These are phyloP conservation scores for Cystobasidium sp. DNA, from an alignment of 1,284 basidiomycete genomes.

Conservation along the genomic window DNA sequence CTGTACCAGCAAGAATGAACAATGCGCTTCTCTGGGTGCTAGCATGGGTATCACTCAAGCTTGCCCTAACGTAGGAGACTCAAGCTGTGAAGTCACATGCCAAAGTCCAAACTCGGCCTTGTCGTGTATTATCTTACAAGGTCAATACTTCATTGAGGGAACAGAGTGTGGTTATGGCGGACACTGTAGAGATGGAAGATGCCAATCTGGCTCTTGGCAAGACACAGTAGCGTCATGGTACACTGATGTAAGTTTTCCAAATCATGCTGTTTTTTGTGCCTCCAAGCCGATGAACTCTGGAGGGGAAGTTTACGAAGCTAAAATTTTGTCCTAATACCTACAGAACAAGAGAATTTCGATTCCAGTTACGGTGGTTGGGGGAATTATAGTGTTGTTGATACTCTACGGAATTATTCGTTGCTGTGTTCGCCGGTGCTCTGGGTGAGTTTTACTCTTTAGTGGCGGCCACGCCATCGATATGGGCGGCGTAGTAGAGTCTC, in stretches of 20 bases:
- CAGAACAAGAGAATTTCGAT: constrained; percentile 66
- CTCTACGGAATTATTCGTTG: constrained; percentile 55
- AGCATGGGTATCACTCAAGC: constrained; percentile 70
- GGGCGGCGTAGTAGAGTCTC: too few species aligned
- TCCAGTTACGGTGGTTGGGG: constrained; percentile 72
- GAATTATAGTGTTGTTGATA: constrained; percentile 62
- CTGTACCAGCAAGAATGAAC: constrained; percentile 76
- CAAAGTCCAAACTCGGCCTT: constrained; percentile 67
- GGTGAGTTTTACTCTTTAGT: neutral
- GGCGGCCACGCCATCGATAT: neutral
- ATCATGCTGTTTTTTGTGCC: neutral
- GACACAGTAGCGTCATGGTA: constrained; percentile 67
- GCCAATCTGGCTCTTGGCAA: constrained; percentile 68
- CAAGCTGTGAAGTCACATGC: constrained; percentile 77
- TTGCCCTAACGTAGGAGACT: constrained; percentile 61
- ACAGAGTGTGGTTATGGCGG: constrained; percentile 73
- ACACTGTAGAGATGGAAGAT: constrained; percentile 63
- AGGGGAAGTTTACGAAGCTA: too few species aligned
- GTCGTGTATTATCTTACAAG: constrained; percentile 74
- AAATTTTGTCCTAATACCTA: too few species aligned
- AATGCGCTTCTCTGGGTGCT: constrained; percentile 76
- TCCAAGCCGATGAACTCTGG: too few species aligned
- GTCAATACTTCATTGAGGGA: constrained; percentile 73
- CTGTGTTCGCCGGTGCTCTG: constrained; percentile 30
- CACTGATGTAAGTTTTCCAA: constrained; percentile 48